Evolutionary conservation across 2,329 filamentous ascomycete species (phyloP), one percentile per base, ranked within the genome.

Genomic region (Pseudogymnoascus sp.): DNA sequence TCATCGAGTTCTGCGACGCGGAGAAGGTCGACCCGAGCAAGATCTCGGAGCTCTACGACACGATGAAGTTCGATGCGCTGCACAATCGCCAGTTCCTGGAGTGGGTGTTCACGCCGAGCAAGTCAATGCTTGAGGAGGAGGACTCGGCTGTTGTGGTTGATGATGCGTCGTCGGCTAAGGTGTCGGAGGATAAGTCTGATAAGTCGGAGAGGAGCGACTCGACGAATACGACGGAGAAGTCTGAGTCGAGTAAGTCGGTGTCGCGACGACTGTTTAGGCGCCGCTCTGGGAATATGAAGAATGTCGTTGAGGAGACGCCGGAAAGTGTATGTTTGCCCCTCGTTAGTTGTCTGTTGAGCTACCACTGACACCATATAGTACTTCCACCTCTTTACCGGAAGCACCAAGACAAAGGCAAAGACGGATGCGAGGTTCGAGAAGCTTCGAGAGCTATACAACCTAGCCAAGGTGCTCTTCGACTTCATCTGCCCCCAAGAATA

Each of bases 1-100:
- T 99, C 77, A 86, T 88, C 60, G 95, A 99, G 74, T 99, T 99
- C 72, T 95, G 90, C 69, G 96, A 99, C 75, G 89, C 90, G 1
- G 95, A 99, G 72, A 99, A 99, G 79, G 92, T 98, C 16, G 95
- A 99, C 75, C 96, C 96, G 16, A 96, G 93, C 81, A 99, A 99
- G 79, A 93, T 99, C 67, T 97, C 92, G 4, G 95, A 99, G 78
- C 83, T 99, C 2, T 99, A 99, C 75, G 95, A 99, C 75, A 98
- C 93, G 19, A 98, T 99, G 95, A 99, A 99, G 76, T 99, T 98
- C 68, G 95, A 99, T 75, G 95, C 95, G 1, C 81, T 99, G 13
- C 96, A 99, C 77, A 99, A 99, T 73, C 87, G 95, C 2, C 91
- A 92, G 67, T 99, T 99, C 72, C 80, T 99, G 3, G 95, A 99